Evolutionary conservation across 1,284 basidiomycete genomes (phyloP).

Genomic region (Trichosporon sp.): DNA sequence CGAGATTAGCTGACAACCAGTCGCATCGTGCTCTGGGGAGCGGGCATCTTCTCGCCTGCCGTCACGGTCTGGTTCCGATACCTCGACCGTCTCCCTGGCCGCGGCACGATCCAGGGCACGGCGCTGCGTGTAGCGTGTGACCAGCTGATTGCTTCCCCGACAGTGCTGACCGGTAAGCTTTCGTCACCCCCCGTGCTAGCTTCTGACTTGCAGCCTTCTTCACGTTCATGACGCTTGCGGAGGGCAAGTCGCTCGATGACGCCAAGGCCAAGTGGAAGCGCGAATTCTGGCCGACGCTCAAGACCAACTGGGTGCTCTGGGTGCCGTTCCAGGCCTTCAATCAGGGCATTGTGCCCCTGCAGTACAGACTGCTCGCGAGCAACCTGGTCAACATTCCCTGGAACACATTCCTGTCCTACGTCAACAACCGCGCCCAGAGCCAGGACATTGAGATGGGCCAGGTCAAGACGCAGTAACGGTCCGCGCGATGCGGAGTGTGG

Average conservation of each 20-base stretch:
- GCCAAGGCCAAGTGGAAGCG: conserved; percentile 53
- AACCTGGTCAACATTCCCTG: conserved; percentile 58
- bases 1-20: conserved; percentile 32
- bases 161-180: conserved; percentile 48
- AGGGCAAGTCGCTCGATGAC: conserved; percentile 56
- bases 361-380: conserved; percentile 56
- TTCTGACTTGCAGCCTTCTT: conserved; percentile 53
- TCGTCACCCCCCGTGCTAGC: not conserved
- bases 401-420: conserved; percentile 57
- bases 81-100: conserved; percentile 51
- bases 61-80: conserved; percentile 55
- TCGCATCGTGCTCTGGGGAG: conserved; percentile 56
- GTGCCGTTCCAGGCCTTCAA: conserved; percentile 58
- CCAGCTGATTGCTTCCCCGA: conserved; percentile 58
- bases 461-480: conserved; percentile 64
- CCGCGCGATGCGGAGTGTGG: not conserved
- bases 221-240: conserved; percentile 57
- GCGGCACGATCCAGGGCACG: conserved; percentile 45
- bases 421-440: conserved; percentile 47
- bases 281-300: conserved; percentile 51
- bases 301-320: conserved; percentile 56
- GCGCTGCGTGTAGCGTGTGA: conserved; percentile 54
- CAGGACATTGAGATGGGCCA: conserved; percentile 23
- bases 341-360: conserved; percentile 54
- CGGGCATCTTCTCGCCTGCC: conserved; percentile 56